phyloP scores from a whole-genome alignment of 202 grass and related monocot species.

The Zizania palustris region DNA sequence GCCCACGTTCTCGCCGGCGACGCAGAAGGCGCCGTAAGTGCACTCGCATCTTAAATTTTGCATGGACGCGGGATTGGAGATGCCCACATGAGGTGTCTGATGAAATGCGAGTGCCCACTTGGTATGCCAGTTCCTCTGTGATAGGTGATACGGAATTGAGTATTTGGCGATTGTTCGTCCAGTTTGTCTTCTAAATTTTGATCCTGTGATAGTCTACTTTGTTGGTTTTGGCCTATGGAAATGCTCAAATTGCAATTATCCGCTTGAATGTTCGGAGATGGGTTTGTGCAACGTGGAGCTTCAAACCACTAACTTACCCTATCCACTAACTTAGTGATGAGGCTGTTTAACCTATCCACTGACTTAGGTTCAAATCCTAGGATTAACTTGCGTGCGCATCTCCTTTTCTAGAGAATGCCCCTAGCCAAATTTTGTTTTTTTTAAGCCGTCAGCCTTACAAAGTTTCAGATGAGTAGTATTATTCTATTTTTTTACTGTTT shows the following conservation, averaged over 20 bases:
- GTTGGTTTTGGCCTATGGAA: not conserved
- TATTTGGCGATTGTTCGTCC: slow-evolving; percentile 7
- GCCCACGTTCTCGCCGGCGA: slow-evolving; percentile 77
- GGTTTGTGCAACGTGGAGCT: not conserved
- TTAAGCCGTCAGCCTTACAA: too few species aligned
- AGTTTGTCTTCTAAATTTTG: slow-evolving; percentile 4
- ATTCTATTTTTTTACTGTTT: not conserved
- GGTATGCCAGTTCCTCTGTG: not conserved
- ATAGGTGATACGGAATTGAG: not conserved
- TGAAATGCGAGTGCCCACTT: slow-evolving; percentile 33
- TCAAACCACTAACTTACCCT: not conserved
- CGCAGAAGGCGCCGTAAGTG: slow-evolving; percentile 77
- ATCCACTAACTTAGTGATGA: too few species aligned
- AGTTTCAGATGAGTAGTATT: not conserved
- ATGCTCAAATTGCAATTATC: not conserved
- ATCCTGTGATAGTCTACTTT: not conserved
- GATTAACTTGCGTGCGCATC: too few species aligned
- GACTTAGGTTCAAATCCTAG: too few species aligned
- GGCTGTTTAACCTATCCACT: too few species aligned
- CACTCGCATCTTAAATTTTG: not conserved
- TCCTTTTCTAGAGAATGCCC: too few species aligned
- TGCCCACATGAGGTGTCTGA: slow-evolving; percentile 20
- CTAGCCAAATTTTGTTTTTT: not conserved
- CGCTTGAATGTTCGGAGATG: not conserved
- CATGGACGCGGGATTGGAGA: not conserved